A percentile compares a stretch with the other conserved stretches of the same genome.
These are phyloP conservation scores for Crucibulum laeve DNA, from an alignment of 768 basidiomycete species.

Conservation along the genomic window DNA sequence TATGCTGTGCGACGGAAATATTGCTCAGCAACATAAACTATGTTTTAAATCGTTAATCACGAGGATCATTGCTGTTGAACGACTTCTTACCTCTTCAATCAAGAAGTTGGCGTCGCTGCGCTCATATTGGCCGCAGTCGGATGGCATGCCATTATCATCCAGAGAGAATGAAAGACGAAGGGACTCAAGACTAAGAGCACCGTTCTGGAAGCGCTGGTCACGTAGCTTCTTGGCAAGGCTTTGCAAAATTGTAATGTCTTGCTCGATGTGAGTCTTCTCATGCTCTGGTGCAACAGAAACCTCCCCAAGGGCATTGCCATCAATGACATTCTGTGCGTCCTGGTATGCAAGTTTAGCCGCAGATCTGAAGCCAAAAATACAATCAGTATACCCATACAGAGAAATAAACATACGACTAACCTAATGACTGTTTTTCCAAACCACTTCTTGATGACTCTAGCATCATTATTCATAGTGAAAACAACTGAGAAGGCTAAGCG, in stretches of 20 bases:
- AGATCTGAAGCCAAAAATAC: conserved; percentile 50
- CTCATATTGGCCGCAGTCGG: conserved; percentile 69
- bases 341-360: conserved; percentile 81
- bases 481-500: conserved; percentile 88
- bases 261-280: conserved; percentile 53
- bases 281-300: conserved; percentile 57
- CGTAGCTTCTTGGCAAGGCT: conserved; percentile 71
- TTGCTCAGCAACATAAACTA: conserved; percentile 96
- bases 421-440: conserved; percentile 92
- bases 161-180: conserved; percentile 72
- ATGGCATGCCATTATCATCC: conserved; percentile 74
- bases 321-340: conserved; percentile 79
- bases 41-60: conserved; percentile 3
- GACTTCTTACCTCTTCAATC: conserved; percentile 75
- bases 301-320: conserved; percentile 57
- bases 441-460: conserved; percentile 81
- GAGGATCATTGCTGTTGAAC: conserved; percentile 1
- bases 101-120: conserved; percentile 71
- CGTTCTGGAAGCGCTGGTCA: conserved; percentile 69
- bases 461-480: conserved; percentile 83
- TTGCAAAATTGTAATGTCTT: conserved; percentile 70
- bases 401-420: conserved; percentile 43
- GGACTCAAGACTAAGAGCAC: conserved; percentile 70
- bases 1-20: conserved; percentile 84
- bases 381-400: conserved; percentile 3